Percentiles rank a stretch among this genome's conserved stretches.
Conservation (phyloP, 805 yeast genomes). For the Ogataea parapolymorpha region DNA sequence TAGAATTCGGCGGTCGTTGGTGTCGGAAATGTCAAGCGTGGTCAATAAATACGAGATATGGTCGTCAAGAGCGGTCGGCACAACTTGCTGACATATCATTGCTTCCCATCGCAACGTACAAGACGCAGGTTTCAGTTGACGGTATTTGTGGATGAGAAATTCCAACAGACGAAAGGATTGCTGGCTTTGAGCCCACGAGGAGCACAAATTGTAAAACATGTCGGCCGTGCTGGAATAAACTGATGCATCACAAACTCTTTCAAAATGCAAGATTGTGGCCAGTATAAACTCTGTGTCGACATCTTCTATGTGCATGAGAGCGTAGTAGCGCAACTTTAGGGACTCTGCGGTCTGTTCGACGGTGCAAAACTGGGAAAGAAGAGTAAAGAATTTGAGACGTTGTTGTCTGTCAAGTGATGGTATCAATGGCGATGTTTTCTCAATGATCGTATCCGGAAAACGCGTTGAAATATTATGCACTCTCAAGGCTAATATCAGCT, state of each 20-base stretch:
- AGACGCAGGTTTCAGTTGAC: neutral
- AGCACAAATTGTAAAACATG: constrained; percentile 9
- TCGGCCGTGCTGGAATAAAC: constrained; percentile 14
- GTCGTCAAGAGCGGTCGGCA: neutral
- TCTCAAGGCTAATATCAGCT: neutral
- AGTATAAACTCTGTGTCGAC: neutral
- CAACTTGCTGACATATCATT: neutral
- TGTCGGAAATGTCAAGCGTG: neutral
- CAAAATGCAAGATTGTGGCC: constrained; percentile 1
- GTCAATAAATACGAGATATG: constrained; percentile 6
- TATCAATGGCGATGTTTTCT: neutral
- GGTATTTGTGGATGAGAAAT: constrained; percentile 3
- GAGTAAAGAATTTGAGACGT: neutral
- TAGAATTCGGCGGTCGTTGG: neutral
- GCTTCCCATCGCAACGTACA: constrained; percentile 6
- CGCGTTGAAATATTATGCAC: neutral
- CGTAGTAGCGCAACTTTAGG: neutral
- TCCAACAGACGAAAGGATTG: constrained; percentile 3
- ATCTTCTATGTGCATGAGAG: neutral
- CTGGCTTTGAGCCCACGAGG: constrained; percentile 1
- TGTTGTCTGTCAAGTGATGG: neutral
- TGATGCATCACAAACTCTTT: neutral
- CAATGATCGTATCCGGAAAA: neutral
- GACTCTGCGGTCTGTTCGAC: neutral
- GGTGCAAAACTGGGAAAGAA: neutral